Evolutionary conservation across 2,329 filamentous ascomycete species (phyloP), one percentile per base, ranked within the genome.

Genomic region (Parasarocladium wereldwijsianum): DNA sequence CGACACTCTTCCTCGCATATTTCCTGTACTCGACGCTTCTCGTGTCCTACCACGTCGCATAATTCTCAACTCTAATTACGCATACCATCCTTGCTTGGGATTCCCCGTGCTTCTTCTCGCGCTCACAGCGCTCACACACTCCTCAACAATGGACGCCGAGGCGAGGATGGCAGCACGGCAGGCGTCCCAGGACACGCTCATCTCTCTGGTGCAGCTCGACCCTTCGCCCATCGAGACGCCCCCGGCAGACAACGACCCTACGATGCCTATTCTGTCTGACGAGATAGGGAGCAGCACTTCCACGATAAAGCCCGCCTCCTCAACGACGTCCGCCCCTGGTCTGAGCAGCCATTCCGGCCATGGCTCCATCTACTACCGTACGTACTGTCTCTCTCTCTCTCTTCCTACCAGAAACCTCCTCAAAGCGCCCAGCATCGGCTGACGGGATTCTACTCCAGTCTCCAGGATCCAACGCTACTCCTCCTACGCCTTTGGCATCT

Each of bases 401-500:
- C n/a, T 11, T 25, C 12, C 19, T 21, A n/a, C 19, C 19, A 21
- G 8, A n/a, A 21, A 21, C 8, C 19, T 8, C 19, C n/a, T n/a
- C 19, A 21, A n/a, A 21, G 8, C 19, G 24, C 18, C 15, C 23
- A 13, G 22, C 4, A 12, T 13, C 12, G 6, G 14, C 7, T 13
- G 10, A 13, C 10, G 9, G 14, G 20, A n/a, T 19, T 17, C 17
- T 18, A 19, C 28, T 21, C 4, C 18, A 45, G 44, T 49, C 12
- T 46, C 45, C 26, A 71, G 80, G 27, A 64, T 90, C 20, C 90
- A 96, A 52, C 78, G 74, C 50, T 93, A 93, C 62, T 90, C 84
- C 1, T 84, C 80, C 40, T 92, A 93, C 58, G 73, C 80, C 39
- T 86, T 83, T 46, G 72, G 71, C 37, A 58, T 82, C 40, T 93